A percentile compares a stretch with the other conserved stretches of the same genome.
Conservation (phyloP, 129 eudicot genomes). For the Flaveria ramosissima region DNA sequence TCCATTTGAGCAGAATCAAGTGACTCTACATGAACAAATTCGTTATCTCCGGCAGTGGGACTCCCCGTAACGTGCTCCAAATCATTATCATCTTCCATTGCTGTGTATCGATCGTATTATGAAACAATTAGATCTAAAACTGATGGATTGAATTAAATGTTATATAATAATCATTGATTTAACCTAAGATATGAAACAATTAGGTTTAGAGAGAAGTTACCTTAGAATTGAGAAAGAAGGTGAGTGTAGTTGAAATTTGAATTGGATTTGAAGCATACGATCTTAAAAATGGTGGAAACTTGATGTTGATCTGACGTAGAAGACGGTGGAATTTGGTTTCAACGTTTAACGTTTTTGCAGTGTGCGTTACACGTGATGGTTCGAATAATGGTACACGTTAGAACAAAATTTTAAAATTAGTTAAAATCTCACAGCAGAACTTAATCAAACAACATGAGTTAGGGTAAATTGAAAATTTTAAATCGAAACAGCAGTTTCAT, state of each 20-base stretch:
- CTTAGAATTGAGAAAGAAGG: constrained; percentile 27
- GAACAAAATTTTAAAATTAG: no score
- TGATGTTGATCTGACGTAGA: constrained; percentile 27
- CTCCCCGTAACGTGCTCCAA: constrained; percentile 42
- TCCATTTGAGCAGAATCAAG: constrained; percentile 44
- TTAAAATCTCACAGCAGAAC: no score
- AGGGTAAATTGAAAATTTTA: no score
- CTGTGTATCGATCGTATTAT: constrained; percentile 33
- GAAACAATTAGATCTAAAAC: constrained; percentile 39
- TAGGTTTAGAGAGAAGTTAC: constrained; percentile 26
- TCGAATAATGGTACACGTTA: no score
- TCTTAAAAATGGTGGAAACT: constrained; percentile 20
- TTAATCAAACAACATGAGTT: no score
- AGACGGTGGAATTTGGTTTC: constrained; percentile 34
- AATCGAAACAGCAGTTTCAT: no score
- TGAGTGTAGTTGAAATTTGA: constrained; percentile 37
- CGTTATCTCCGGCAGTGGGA: constrained; percentile 40
- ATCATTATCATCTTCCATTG: constrained; percentile 60
- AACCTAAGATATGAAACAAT: neutral
- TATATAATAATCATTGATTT: neutral
- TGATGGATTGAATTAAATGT: constrained; percentile 24
- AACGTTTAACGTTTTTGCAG: constrained; percentile 19
- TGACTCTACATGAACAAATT: constrained; percentile 39
- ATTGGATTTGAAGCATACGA: constrained; percentile 33
- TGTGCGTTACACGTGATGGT: constrained; percentile 11